phyloP scores from a whole-genome alignment of 257 asterid species.

The Anisodus acutangulus region DNA sequence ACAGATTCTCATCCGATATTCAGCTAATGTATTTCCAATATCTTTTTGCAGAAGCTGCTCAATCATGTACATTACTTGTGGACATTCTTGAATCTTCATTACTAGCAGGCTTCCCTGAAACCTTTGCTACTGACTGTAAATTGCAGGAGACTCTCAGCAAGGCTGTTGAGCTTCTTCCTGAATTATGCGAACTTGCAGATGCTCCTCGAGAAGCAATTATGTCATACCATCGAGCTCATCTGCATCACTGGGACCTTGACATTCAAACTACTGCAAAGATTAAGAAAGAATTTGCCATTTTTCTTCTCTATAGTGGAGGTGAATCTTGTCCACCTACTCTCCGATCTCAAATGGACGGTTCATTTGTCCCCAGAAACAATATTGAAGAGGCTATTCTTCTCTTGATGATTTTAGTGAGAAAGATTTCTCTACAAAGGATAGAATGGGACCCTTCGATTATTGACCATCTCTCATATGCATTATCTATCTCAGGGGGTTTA shows the following conservation, averaged over 20 bases:
- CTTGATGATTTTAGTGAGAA: constrained; percentile 69
- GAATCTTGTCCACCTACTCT: constrained; percentile 77
- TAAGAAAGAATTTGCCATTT: constrained; percentile 78
- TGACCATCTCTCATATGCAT: constrained; percentile 85
- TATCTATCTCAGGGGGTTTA: constrained; percentile 75
- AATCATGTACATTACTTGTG: constrained; percentile 85
- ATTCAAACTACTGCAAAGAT: constrained; percentile 66
- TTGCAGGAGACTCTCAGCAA: constrained; percentile 84
- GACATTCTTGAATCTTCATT: constrained; percentile 88
- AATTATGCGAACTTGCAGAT: constrained; percentile 77
- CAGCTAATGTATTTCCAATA: constrained; percentile 38
- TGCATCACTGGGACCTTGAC: constrained; percentile 83
- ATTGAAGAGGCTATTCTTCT: constrained; percentile 89
- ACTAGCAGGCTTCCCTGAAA: constrained; percentile 90
- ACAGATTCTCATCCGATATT: neutral
- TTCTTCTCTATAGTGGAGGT: constrained; percentile 80
- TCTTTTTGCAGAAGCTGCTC: constrained; percentile 94
- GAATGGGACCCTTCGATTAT: constrained; percentile 87
- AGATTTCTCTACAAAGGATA: constrained; percentile 59
- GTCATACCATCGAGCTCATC: constrained; percentile 84
- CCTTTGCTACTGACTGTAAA: constrained; percentile 74
- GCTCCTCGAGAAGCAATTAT: constrained; percentile 70
- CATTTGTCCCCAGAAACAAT: constrained; percentile 80
- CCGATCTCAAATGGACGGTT: constrained; percentile 69
- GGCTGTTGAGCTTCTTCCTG: constrained; percentile 90